These are phyloP conservation scores for Cercospora berteroae DNA, from an alignment of 2,329 filamentous ascomycete species.

Conservation along the genomic window DNA sequence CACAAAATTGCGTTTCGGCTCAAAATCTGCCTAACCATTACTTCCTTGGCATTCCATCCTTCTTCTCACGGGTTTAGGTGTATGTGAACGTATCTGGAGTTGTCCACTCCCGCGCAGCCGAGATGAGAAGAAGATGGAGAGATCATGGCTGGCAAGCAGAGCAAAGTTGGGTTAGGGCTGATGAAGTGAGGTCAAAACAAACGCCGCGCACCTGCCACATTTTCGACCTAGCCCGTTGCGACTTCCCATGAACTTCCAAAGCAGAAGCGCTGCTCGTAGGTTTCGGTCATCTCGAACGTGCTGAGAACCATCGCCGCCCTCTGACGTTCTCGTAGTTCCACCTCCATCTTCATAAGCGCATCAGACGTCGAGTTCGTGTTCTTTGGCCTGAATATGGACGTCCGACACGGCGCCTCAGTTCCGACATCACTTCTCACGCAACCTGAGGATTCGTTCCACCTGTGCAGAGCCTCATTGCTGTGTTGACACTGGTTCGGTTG, in stretches of 20 bases:
- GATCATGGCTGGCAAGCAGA: background rate
- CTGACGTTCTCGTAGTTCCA: no score
- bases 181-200: background rate
- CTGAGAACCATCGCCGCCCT: background rate
- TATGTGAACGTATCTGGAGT: background rate
- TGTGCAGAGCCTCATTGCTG: no score
- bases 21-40: background rate
- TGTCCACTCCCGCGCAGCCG: no score
- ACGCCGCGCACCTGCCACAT: background rate
- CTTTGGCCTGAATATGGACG: no score
- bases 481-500: no score
- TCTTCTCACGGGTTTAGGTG: background rate
- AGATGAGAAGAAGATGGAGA: background rate
- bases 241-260: background rate
- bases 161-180: no score
- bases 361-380: no score
- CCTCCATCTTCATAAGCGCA: no score
- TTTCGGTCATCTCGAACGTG: background rate
- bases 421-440: no score
- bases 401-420: no score
- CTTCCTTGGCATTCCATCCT: background rate
- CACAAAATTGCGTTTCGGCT: background rate
- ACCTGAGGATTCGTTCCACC: no score
- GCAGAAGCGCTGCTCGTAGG: background rate
- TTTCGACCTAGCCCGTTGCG: background rate